Percentiles rank a stretch among this genome's conserved stretches.
Conservation (phyloP, 1,139 yeast species). For the Zygosaccharomyces pseudobailii region DNA sequence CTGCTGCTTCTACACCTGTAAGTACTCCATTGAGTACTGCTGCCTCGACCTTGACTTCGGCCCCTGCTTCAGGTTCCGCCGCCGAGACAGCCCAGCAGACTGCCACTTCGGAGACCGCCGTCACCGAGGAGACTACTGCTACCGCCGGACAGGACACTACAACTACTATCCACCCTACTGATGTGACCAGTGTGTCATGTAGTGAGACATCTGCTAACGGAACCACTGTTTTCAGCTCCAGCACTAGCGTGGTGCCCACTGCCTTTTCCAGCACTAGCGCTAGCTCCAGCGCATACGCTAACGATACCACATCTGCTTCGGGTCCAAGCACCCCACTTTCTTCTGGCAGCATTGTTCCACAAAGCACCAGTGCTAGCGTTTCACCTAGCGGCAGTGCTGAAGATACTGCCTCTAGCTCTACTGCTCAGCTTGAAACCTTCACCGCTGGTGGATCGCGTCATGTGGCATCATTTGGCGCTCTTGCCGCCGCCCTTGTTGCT, state of each 20-base stretch:
- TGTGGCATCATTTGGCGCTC: conserved; percentile 16
- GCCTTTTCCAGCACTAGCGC: conserved; percentile 2
- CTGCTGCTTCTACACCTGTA: too few relatives aligned
- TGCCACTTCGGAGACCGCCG: not conserved
- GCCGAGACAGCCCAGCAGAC: not conserved
- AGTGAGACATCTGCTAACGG: not conserved
- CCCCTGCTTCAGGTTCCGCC: not conserved
- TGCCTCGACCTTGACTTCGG: not conserved
- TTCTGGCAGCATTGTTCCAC: not conserved
- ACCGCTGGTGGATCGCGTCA: conserved; percentile 17
- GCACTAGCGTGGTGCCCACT: conserved; percentile 2
- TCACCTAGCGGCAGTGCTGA: not conserved
- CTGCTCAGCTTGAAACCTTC: conserved; percentile 12
- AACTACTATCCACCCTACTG: not conserved
- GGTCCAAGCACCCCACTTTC: not conserved
- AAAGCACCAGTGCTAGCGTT: too few relatives aligned
- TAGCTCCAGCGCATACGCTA: not conserved
- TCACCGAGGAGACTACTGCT: not conserved
- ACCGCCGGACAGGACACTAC: not conserved
- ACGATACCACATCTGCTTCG: not conserved
- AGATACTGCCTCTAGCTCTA: conserved; percentile 2
- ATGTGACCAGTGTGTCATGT: not conserved
- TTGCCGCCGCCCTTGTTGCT: conserved; percentile 21
- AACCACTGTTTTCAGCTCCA: not conserved
- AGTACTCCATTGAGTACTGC: not conserved